These are phyloP conservation scores for Peltaster fructicola DNA, from an alignment of 2,329 filamentous ascomycete species.

Conservation along the genomic window DNA sequence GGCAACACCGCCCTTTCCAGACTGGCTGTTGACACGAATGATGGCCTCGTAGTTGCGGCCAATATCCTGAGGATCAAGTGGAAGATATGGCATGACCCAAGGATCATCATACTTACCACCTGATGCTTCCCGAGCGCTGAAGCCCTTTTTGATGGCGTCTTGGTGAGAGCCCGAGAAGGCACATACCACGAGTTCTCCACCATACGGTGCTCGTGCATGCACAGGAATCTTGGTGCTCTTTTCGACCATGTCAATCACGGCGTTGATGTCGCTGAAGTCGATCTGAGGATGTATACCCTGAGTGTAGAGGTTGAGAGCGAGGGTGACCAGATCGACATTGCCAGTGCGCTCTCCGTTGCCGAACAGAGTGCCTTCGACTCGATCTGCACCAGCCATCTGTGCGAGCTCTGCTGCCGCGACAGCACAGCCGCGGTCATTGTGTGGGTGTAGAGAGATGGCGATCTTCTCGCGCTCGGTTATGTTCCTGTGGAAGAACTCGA, in stretches of 20 bases:
- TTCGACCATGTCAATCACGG: constrained; percentile 77
- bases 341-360: constrained; percentile 92
- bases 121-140: constrained; percentile 49
- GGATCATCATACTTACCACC: constrained; percentile 43
- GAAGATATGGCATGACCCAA: constrained; percentile 84
- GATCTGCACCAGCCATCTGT: constrained; percentile 89
- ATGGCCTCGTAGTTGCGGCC: constrained; percentile 95
- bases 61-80: constrained; percentile 82
- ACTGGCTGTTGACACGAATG: constrained; percentile 94
- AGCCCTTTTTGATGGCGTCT: constrained; percentile 86
- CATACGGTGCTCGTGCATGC: constrained; percentile 78
- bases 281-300: constrained; percentile 73
- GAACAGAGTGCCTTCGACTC: constrained; percentile 86
- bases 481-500: constrained; percentile 84
- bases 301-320: constrained; percentile 86
- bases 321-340: constrained; percentile 85
- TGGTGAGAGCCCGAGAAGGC: constrained; percentile 88
- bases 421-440: constrained; percentile 86
- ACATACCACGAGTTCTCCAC: constrained; percentile 76
- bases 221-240: constrained; percentile 88
- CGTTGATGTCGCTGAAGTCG: constrained; percentile 79
- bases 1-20: constrained; percentile 82
- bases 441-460: constrained; percentile 76
- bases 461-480: constrained; percentile 75
- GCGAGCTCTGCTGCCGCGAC: constrained; percentile 80